A percentile compares a stretch with the other conserved stretches of the same genome.
Conservation (phyloP, 163 green algal species). For the Volvox carteri region DNA sequence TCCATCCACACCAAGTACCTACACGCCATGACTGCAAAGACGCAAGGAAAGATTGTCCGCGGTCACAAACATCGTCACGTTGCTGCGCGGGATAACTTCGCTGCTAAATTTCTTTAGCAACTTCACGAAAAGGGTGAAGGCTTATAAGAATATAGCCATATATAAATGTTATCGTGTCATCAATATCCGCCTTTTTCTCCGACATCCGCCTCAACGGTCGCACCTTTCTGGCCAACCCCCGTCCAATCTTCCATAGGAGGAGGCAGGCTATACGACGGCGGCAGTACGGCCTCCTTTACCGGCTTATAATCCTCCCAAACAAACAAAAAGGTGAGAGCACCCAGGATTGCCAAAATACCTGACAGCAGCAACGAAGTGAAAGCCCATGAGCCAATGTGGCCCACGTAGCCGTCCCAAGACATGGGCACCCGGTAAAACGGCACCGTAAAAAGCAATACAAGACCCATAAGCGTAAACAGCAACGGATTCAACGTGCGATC, state of each 20-base stretch:
- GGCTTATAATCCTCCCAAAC: constrained; percentile 63
- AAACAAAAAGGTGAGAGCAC: constrained; percentile 57
- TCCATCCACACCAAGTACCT: too few relatives aligned
- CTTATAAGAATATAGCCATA: too few relatives aligned
- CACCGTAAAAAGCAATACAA: constrained; percentile 66
- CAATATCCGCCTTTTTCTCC: too few relatives aligned
- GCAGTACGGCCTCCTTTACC: constrained; percentile 11
- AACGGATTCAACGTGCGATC: constrained; percentile 59
- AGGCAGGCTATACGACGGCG: not conserved
- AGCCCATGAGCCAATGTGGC: constrained; percentile 63
- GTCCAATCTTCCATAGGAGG: not conserved
- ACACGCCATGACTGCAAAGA: too few relatives aligned
- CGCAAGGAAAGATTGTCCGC: too few relatives aligned
- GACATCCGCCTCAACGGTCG: too few relatives aligned
- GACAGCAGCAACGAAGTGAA: constrained; percentile 67
- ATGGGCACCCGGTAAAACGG: constrained; percentile 60
- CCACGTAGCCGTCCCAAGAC: constrained; percentile 59
- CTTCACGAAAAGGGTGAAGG: too few relatives aligned
- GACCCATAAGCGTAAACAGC: constrained; percentile 31
- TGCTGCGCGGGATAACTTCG: too few relatives aligned
- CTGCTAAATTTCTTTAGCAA: too few relatives aligned
- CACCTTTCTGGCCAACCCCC: too few relatives aligned
- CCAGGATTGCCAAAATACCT: constrained; percentile 56
- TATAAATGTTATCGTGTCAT: too few relatives aligned
- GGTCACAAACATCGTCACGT: too few relatives aligned